Conservation (phyloP, 257 asterid genomes). For the Fraxinus cuspidata region DNA sequence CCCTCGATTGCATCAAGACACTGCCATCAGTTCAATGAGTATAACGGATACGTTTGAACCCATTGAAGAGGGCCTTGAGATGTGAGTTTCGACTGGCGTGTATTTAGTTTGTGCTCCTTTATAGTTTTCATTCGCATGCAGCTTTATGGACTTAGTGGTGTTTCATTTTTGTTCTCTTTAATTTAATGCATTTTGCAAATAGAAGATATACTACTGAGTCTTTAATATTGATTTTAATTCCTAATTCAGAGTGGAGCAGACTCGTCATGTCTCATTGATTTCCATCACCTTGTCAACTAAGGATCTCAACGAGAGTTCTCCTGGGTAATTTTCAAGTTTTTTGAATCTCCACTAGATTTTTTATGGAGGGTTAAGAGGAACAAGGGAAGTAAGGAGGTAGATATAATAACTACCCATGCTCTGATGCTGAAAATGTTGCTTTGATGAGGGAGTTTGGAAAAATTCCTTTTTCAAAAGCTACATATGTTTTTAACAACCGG, state of each 20-base stretch:
- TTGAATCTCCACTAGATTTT: neutral
- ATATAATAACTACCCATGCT: neutral
- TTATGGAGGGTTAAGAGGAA: neutral
- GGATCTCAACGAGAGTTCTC: slow-evolving; percentile 87
- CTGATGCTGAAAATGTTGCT: neutral
- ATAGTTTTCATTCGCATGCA: neutral
- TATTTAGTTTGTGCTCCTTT: neutral
- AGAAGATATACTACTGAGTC: neutral
- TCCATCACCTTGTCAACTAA: slow-evolving; percentile 74
- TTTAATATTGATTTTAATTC: slow-evolving; percentile 16
- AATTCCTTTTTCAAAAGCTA: neutral
- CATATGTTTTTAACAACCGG: neutral
- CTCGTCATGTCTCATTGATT: slow-evolving; percentile 93
- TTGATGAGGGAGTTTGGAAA: neutral
- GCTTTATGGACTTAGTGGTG: neutral
- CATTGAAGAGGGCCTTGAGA: slow-evolving; percentile 96
- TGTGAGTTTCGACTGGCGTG: slow-evolving; percentile 45
- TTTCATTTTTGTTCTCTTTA: neutral
- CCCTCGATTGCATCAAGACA: slow-evolving; percentile 82
- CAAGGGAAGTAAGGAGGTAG: no score
- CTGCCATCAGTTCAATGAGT: slow-evolving; percentile 82
- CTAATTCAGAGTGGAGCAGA: slow-evolving; percentile 84
- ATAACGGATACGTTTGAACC: slow-evolving; percentile 92
- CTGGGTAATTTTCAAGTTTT: slow-evolving; percentile 56
- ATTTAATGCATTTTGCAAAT: neutral